Conservation (phyloP, 177 flowering plant species). For the Vitis hybrid region DNA sequence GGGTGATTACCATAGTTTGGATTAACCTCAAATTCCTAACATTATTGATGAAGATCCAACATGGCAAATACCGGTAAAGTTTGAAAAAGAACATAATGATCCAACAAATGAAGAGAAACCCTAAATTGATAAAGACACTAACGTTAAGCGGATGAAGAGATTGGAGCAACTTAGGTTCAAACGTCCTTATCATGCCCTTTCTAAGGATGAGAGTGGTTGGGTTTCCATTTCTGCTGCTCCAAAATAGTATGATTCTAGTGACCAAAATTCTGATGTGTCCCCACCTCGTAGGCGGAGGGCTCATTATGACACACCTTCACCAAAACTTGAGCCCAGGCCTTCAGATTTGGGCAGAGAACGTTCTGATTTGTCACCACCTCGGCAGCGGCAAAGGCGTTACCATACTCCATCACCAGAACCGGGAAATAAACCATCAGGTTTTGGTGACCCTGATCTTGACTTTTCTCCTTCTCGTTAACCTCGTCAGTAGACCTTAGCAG, state of each 20-base stretch:
- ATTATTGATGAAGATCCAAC: constrained; percentile 89
- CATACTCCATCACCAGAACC: constrained; percentile 34
- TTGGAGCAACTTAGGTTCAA: constrained; percentile 57
- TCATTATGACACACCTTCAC: constrained; percentile 43
- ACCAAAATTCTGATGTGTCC: constrained; percentile 37
- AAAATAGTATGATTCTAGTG: constrained; percentile 4
- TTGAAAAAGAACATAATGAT: constrained; percentile 57
- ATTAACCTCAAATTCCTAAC: too few species aligned
- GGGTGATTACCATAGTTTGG: too few species aligned
- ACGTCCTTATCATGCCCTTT: constrained; percentile 64
- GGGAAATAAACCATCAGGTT: background rate
- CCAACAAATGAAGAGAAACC: constrained; percentile 78
- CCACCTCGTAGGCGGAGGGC: constrained; percentile 40
- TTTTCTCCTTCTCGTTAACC: constrained; percentile 19
- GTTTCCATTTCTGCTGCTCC: constrained; percentile 51
- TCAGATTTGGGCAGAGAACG: constrained; percentile 10
- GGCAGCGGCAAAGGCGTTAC: constrained; percentile 21
- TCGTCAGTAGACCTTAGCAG: background rate
- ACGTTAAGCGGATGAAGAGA: constrained; percentile 83
- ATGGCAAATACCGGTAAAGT: constrained; percentile 67
- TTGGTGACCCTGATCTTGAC: background rate
- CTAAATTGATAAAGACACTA: constrained; percentile 74
- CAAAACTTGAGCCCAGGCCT: constrained; percentile 19
- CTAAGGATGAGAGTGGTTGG: constrained; percentile 99
- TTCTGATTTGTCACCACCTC: constrained; percentile 43